Evolutionary conservation across 2,329 filamentous ascomycete genomes (phyloP).

Genomic region (Botrytis pseudocinerea): DNA sequence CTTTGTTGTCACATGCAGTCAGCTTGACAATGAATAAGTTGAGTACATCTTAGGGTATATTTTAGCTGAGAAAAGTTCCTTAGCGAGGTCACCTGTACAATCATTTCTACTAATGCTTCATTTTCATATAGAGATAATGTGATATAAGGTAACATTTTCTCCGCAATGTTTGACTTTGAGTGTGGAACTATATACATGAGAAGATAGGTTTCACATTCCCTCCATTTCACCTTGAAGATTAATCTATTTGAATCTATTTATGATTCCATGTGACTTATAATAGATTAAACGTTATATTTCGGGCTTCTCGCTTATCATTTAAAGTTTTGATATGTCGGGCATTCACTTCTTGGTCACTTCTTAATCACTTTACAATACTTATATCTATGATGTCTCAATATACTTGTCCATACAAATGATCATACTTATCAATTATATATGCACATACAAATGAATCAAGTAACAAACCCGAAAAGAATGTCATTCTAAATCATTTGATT

Average conservation of each 20-base stretch:
- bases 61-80: not conserved
- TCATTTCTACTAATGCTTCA: fast-evolving
- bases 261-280: not conserved
- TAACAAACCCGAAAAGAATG: not conserved
- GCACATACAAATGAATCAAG: not conserved
- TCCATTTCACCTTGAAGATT: not conserved
- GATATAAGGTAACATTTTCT: not conserved
- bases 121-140: not conserved
- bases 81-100: not conserved
- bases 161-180: not conserved
- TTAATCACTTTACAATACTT: not conserved
- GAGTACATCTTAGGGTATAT: not conserved
- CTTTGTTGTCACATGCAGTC: not conserved
- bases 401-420: not conserved
- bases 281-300: not conserved
- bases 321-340: not conserved
- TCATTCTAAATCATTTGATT: not conserved
- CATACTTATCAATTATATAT: not conserved
- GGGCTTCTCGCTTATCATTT: not conserved
- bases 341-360: not conserved
- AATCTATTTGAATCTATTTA: not conserved
- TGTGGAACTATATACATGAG: not conserved
- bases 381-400: not conserved
- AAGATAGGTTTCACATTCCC: not conserved
- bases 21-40: not conserved